Conservation (phyloP, 495 filamentous ascomycete species). For the Aspergillus mulundensis region DNA sequence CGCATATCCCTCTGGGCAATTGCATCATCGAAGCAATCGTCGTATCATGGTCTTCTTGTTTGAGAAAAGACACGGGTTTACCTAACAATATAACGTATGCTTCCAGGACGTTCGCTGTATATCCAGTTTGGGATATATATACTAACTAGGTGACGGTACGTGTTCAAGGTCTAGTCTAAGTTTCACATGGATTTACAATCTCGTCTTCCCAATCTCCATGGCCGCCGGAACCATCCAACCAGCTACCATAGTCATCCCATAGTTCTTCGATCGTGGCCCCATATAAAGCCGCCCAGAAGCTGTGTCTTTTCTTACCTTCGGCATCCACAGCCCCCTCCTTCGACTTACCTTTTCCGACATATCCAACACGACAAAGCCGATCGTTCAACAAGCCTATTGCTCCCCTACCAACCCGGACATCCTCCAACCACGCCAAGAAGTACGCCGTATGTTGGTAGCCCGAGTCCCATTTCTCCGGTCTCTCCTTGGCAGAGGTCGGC, state of each 20-base stretch:
- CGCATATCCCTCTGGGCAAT: background rate
- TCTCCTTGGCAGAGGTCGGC: slow-evolving; percentile 43
- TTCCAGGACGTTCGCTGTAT: no score
- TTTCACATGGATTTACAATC: slow-evolving; percentile 20
- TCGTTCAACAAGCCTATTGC: slow-evolving; percentile 74
- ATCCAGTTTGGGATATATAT: background rate
- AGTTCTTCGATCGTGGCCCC: slow-evolving; percentile 61
- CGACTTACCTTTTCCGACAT: slow-evolving; percentile 24
- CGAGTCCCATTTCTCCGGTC: slow-evolving; percentile 66
- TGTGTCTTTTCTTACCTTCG: slow-evolving; percentile 20
- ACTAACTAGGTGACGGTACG: background rate
- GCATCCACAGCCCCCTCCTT: slow-evolving; percentile 32
- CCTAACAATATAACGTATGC: no score
- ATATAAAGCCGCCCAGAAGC: slow-evolving; percentile 70
- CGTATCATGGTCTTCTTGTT: background rate
- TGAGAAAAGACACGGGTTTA: no score
- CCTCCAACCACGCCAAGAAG: slow-evolving; percentile 68
- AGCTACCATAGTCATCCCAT: slow-evolving; percentile 66
- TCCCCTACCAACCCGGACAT: slow-evolving; percentile 69
- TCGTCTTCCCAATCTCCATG: slow-evolving; percentile 29
- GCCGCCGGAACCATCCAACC: slow-evolving; percentile 26
- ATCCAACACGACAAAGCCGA: slow-evolving; percentile 51
- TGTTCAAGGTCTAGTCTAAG: slow-evolving; percentile 1
- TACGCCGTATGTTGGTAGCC: slow-evolving; percentile 93
- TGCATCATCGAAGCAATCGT: no score